Conservation (phyloP, 2,329 filamentous ascomycete species). For the Sporothrix schenckii region DNA sequence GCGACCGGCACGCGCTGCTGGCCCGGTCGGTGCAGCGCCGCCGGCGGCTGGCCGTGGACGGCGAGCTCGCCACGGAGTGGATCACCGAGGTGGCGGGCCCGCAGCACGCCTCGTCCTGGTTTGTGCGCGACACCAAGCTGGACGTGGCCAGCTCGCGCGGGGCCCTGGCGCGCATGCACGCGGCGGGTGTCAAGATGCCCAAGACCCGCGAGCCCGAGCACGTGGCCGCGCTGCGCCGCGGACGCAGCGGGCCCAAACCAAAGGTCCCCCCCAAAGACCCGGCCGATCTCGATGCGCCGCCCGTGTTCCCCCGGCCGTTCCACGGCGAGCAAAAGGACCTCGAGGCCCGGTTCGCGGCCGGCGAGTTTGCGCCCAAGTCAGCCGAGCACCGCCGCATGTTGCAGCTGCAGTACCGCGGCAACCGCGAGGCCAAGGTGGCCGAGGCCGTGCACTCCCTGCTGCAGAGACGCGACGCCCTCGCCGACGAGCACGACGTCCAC, state of each 20-base stretch:
- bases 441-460: neutral
- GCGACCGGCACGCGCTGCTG: conserved; percentile 62
- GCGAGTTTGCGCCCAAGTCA: neutral
- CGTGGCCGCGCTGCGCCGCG: conserved; percentile 34
- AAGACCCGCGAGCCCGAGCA: conserved; percentile 47
- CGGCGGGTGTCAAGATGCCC: conserved; percentile 50
- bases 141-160: conserved; percentile 51
- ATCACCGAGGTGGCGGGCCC: conserved; percentile 56
- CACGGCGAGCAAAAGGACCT: neutral
- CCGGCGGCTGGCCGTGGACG: conserved; percentile 60
- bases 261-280: neutral
- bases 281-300: neutral
- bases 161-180: conserved; percentile 53
- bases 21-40: conserved; percentile 61
- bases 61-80: conserved; percentile 63
- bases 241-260: conserved; percentile 26
- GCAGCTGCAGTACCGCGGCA: conserved; percentile 24
- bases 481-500: neutral
- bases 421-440: neutral
- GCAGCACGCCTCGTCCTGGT: conserved; percentile 38
- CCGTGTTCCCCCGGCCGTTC: neutral
- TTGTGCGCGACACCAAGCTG: conserved; percentile 51
- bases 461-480: neutral
- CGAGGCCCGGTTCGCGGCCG: neutral
- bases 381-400: neutral